Evolutionary conservation across 306 rosid species (phyloP).

Genomic region (Hippophae tibetana): DNA sequence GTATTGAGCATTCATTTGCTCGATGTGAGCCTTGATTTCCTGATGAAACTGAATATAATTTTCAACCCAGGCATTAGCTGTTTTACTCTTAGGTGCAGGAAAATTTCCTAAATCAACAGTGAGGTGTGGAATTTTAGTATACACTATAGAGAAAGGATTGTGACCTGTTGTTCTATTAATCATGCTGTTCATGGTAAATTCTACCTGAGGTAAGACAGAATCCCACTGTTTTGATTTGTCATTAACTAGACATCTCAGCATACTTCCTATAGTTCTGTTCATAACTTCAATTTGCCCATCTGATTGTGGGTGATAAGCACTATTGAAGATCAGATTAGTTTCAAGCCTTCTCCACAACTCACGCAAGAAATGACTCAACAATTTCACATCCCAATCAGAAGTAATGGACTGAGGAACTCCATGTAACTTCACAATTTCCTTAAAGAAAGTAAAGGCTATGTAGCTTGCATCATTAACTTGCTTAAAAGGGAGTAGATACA

Average conservation of each 20-base stretch:
- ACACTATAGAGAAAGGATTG: neutral
- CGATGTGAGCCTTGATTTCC: neutral
- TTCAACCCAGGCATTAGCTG: too few relatives aligned
- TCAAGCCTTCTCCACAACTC: neutral
- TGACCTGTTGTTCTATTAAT: neutral
- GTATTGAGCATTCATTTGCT: too few relatives aligned
- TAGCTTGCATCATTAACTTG: neutral
- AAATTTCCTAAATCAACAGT: neutral
- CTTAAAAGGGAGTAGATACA: conserved; percentile 1
- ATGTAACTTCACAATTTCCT: neutral
- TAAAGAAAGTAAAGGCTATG: neutral
- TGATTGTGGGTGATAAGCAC: neutral
- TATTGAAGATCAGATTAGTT: neutral
- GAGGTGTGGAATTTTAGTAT: neutral
- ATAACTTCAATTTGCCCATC: neutral
- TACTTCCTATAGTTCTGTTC: neutral
- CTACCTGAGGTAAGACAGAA: neutral
- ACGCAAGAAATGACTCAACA: neutral
- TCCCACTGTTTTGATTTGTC: neutral
- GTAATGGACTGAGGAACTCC: conserved; percentile 3
- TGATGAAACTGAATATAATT: neutral
- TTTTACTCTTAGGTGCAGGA: too few relatives aligned
- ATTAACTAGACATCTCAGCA: neutral
- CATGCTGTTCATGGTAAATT: neutral
- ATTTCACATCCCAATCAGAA: conserved; percentile 3